Conservation (phyloP, 2,329 filamentous ascomycete genomes). For the Xylaria sp. region DNA sequence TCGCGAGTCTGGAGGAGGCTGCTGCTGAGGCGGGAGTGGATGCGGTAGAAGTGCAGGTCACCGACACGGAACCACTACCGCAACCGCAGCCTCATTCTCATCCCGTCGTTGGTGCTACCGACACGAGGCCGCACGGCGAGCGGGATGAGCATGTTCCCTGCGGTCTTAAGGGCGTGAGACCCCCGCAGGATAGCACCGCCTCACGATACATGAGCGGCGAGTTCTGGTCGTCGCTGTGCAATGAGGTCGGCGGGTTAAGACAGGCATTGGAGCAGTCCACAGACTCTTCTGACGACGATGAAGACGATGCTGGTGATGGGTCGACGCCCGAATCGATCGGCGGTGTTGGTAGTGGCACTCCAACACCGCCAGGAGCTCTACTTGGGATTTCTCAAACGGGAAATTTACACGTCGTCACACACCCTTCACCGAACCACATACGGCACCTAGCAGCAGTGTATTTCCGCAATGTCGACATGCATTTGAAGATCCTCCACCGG, state of each 20-base stretch:
- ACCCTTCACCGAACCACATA: conserved; percentile 55
- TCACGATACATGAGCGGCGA: conserved; percentile 56
- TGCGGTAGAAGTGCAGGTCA: conserved; percentile 11
- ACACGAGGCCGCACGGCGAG: background rate
- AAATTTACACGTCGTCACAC: conserved; percentile 36
- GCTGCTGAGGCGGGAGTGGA: conserved; percentile 23
- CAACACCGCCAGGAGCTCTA: conserved; percentile 38
- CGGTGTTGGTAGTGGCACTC: conserved; percentile 21
- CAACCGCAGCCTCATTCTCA: background rate
- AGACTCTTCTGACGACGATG: conserved; percentile 53
- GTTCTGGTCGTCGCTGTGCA: conserved; percentile 58
- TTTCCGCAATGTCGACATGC: conserved; percentile 56
- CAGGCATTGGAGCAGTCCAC: conserved; percentile 58
- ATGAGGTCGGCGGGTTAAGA: conserved; percentile 58
- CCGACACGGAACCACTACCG: background rate
- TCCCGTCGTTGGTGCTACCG: background rate
- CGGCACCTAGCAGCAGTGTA: conserved; percentile 52
- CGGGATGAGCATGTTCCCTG: background rate
- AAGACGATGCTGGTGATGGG: conserved; percentile 49
- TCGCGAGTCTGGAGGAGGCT: conserved; percentile 40
- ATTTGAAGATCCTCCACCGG: conserved; percentile 59
- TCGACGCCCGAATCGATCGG: conserved; percentile 40
- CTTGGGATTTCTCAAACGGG: conserved; percentile 46
- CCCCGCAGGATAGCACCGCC: conserved; percentile 43
- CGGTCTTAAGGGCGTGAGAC: conserved; percentile 7